Percentiles rank a stretch among this genome's conserved stretches.
phyloP scores from a whole-genome alignment of 768 basidiomycete genomes.

The Agrocybe chaxingu region DNA sequence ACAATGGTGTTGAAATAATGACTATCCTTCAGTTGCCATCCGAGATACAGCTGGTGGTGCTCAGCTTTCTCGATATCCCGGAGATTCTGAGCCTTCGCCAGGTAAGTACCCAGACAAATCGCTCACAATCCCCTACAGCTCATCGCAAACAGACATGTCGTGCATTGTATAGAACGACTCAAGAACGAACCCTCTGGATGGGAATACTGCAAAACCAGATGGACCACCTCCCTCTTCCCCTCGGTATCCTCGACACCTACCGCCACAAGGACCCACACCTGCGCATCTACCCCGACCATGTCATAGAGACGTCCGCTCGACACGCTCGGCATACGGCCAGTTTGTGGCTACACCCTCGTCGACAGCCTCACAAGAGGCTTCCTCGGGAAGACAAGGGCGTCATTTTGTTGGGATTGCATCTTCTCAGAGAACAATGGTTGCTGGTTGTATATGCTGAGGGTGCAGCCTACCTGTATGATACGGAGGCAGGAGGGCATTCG shows the following conservation, averaged over 20 bases:
- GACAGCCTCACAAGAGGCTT: slow-evolving; percentile 6
- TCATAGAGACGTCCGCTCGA: slow-evolving; percentile 12
- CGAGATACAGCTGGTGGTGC: slow-evolving; percentile 12
- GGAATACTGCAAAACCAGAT: slow-evolving; percentile 11
- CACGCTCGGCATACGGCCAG: slow-evolving; percentile 4
- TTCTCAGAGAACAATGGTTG: slow-evolving; percentile 47
- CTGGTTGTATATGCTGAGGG: slow-evolving; percentile 42
- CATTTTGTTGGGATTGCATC: slow-evolving; percentile 32
- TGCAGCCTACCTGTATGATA: slow-evolving; percentile 40
- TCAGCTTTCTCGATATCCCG: slow-evolving; percentile 5
- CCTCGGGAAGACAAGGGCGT: slow-evolving; percentile 2
- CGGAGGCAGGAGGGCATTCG: slow-evolving; percentile 11
- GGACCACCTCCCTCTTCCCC: slow-evolving; percentile 14
- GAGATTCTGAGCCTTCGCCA: slow-evolving; percentile 15
- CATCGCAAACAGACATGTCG: slow-evolving; percentile 17
- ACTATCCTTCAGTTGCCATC: slow-evolving; percentile 1
- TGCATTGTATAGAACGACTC: slow-evolving; percentile 8
- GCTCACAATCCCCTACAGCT: not conserved
- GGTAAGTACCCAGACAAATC: slow-evolving; percentile 1
- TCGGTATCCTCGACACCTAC: slow-evolving; percentile 2
- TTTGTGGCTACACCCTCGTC: slow-evolving; percentile 14
- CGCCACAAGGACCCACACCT: slow-evolving; percentile 8
- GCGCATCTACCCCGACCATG: not conserved
- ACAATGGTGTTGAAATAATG: too few species aligned
- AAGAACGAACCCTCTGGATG: slow-evolving; percentile 18